Evolutionary conservation across 495 filamentous ascomycete species (phyloP).

Genomic region (Penicillium goetzii): DNA sequence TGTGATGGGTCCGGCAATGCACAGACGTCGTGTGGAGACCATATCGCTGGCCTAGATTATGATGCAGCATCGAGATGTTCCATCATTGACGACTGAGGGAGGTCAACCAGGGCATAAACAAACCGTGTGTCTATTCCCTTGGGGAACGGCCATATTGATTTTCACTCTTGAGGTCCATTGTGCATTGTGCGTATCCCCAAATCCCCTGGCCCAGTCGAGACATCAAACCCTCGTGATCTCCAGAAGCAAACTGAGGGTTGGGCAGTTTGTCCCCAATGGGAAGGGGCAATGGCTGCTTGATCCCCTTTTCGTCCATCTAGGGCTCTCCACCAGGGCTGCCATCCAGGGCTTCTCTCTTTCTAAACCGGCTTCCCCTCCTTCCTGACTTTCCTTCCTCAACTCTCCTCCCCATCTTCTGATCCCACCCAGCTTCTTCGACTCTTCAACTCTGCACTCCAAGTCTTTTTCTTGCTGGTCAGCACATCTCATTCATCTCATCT

Average conservation of each 20-base stretch:
- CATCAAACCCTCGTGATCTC: not conserved
- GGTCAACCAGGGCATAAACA: not conserved
- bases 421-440: not conserved
- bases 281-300: not conserved
- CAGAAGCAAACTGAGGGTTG: not conserved
- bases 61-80: not conserved
- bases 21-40: not conserved
- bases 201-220: not conserved
- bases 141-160: not conserved
- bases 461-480: not conserved
- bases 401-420: not conserved
- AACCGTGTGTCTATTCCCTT: not conserved
- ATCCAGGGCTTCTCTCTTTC: not conserved
- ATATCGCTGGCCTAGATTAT: not conserved
- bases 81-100: not conserved
- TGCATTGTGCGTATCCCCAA: not conserved
- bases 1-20: not conserved
- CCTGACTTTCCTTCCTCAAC: not conserved
- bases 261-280: not conserved
- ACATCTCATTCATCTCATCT: too few relatives aligned
- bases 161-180: not conserved
- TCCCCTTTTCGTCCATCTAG: not conserved
- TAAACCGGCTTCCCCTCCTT: not conserved
- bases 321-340: too few relatives aligned
- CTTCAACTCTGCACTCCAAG: not conserved